phyloP scores from a whole-genome alignment of 306 rosid species.

The Quercus ilex region DNA sequence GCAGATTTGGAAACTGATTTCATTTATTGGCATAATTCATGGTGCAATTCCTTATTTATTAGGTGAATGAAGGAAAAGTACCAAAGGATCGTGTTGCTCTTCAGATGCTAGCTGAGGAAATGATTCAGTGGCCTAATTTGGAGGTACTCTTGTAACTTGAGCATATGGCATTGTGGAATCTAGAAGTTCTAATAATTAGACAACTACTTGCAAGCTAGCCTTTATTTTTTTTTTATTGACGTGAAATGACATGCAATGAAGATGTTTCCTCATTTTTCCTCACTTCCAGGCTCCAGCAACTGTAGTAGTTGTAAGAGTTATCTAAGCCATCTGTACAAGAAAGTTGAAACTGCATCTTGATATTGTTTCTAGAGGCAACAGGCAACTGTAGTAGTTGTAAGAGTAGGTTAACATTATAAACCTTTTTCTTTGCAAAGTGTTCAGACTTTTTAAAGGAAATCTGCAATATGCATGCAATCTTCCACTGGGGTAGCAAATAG shows the following conservation, averaged over 20 bases:
- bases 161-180: neutral
- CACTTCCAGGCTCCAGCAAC: neutral
- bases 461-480: neutral
- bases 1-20: neutral
- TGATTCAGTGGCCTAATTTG: slow-evolving; percentile 83
- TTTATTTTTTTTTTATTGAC: neutral
- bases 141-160: slow-evolving; percentile 58
- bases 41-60: slow-evolving; percentile 16
- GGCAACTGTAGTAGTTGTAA: neutral
- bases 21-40: neutral
- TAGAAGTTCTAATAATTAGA: slow-evolving; percentile 1
- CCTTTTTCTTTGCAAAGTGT: neutral
- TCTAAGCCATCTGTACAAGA: neutral
- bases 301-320: neutral
- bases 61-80: slow-evolving; percentile 86
- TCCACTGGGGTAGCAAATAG: neutral
- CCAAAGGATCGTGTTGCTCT: slow-evolving; percentile 67
- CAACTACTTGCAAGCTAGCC: neutral
- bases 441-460: neutral
- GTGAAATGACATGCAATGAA: neutral
- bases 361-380: neutral
- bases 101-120: slow-evolving; percentile 80
- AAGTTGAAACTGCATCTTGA: neutral
- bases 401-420: neutral
- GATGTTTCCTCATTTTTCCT: neutral